These are phyloP conservation scores for Komagataella populi DNA, from an alignment of 805 yeast genomes.

Conservation along the genomic window DNA sequence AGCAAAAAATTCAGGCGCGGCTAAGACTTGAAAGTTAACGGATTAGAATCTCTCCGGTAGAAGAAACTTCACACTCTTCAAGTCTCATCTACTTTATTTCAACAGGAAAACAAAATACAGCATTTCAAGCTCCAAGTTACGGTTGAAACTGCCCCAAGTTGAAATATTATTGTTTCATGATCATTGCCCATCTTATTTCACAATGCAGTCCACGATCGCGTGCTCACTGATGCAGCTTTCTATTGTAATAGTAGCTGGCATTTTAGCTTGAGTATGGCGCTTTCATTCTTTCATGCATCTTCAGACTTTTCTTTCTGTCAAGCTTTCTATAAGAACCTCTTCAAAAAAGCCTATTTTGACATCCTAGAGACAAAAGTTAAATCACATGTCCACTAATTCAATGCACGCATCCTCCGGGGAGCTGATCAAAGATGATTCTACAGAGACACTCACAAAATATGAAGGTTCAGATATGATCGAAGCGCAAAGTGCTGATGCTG, in stretches of 20 bases:
- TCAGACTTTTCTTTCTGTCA: neutral
- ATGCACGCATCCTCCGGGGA: neutral
- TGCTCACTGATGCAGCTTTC: neutral
- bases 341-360: neutral
- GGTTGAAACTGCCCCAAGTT: neutral
- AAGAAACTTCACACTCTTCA: too few relatives aligned
- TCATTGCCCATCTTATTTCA: neutral
- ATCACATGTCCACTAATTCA: neutral
- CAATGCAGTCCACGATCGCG: neutral
- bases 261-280: neutral
- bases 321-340: neutral
- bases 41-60: too few relatives aligned
- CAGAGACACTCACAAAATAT: neutral
- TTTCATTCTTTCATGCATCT: neutral
- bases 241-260: neutral
- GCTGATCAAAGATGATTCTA: neutral
- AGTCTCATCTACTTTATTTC: too few relatives aligned
- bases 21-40: too few relatives aligned
- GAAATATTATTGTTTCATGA: neutral
- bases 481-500: neutral
- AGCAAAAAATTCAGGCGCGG: too few relatives aligned
- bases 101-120: neutral
- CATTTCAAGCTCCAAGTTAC: neutral
- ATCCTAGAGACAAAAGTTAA: too few relatives aligned
- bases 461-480: neutral